phyloP scores from a whole-genome alignment of 352 stramenopile genomes.

The Globisporangium mamillatum region DNA sequence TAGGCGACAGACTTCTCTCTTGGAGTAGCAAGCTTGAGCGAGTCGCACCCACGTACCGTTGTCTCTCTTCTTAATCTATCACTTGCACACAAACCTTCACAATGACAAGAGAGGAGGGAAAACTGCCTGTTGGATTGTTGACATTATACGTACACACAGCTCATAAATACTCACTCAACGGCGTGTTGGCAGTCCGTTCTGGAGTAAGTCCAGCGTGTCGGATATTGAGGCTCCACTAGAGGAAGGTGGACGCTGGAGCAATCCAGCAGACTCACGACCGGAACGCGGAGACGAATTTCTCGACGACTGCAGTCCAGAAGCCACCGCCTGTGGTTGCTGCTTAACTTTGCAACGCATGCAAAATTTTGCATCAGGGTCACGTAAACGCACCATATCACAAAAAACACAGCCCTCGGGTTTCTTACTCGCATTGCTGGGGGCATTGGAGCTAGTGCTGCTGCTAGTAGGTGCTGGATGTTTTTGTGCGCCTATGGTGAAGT shows the following conservation, averaged over 20 bases:
- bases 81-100: background rate
- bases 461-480: background rate
- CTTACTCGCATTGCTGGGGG: background rate
- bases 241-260: background rate
- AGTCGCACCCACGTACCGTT: background rate
- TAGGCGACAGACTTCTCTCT: background rate
- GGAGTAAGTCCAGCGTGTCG: conserved; percentile 8
- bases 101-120: background rate
- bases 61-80: background rate
- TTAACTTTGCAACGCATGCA: conserved; percentile 18
- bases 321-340: background rate
- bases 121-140: conserved; percentile 8
- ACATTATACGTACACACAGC: conserved; percentile 4
- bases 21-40: background rate
- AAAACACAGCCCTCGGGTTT: conserved; percentile 5
- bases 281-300: background rate
- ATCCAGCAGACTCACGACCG: conserved; percentile 4
- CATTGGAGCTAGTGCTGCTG: background rate
- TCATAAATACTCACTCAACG: conserved; percentile 20
- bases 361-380: conserved; percentile 12
- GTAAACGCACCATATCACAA: conserved; percentile 14
- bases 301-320: conserved; percentile 1
- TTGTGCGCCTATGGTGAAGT: background rate
- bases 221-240: background rate
- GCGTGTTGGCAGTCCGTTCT: conserved; percentile 5